Evolutionary conservation across 192 early-diverging fungal species (phyloP).

Genomic region (Thamnidium elegans): DNA sequence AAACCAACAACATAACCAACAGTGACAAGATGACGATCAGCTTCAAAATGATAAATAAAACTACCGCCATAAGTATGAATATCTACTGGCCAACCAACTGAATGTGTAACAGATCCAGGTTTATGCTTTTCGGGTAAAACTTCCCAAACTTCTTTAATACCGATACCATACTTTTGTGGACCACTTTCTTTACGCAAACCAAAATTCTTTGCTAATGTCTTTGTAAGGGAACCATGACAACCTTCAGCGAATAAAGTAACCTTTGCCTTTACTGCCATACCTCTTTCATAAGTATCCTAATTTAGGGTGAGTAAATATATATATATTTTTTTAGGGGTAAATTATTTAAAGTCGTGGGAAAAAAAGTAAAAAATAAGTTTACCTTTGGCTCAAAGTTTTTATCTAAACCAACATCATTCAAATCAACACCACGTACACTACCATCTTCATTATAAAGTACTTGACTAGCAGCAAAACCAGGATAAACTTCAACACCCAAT

Average conservation of each 20-base stretch:
- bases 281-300: conserved; percentile 82
- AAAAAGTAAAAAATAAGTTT: neutral
- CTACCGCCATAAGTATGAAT: conserved; percentile 90
- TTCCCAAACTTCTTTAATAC: conserved; percentile 99
- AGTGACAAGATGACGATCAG: conserved; percentile 71
- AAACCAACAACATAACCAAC: conserved; percentile 89
- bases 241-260: conserved; percentile 97
- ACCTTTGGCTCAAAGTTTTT: conserved; percentile 82
- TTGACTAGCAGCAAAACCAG: conserved; percentile 88
- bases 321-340: neutral
- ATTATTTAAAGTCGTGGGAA: conserved; percentile 3
- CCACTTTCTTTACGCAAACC: conserved; percentile 82
- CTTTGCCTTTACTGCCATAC: conserved; percentile 93
- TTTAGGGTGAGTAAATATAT: neutral
- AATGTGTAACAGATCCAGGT: conserved; percentile 80
- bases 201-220: conserved; percentile 85
- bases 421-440: conserved; percentile 87
- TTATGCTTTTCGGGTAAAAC: conserved; percentile 79
- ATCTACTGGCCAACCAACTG: conserved; percentile 90
- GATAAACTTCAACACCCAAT: conserved; percentile 91
- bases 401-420: conserved; percentile 93
- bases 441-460: conserved; percentile 92
- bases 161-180: conserved; percentile 93
- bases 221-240: conserved; percentile 94
- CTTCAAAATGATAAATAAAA: conserved; percentile 94